Evolutionary conservation across 1,284 basidiomycete species (phyloP).

Genomic region (Takashimella koratensis): DNA sequence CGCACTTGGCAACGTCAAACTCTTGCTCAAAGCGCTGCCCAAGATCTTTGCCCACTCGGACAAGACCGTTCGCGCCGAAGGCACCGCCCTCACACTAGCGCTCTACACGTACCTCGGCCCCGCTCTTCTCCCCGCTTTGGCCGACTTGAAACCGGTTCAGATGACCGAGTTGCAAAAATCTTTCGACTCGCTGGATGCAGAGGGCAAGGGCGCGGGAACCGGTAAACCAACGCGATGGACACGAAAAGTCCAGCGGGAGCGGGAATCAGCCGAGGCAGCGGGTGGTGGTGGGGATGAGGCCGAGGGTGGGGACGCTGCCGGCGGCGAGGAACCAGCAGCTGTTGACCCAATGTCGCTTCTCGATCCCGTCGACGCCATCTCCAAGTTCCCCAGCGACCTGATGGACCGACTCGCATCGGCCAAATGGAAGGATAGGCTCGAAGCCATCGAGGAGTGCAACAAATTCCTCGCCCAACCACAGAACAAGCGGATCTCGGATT

Average conservation of each 20-base stretch:
- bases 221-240: constrained; percentile 78
- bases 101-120: constrained; percentile 88
- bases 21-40: constrained; percentile 78
- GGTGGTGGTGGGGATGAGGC: constrained; percentile 42
- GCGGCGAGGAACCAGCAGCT: constrained; percentile 45
- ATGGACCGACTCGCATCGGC: constrained; percentile 73
- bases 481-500: constrained; percentile 74
- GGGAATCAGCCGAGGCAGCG: constrained; percentile 54
- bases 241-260: constrained; percentile 70
- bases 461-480: constrained; percentile 61
- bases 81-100: constrained; percentile 67
- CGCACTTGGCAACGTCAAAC: constrained; percentile 66
- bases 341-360: constrained; percentile 79
- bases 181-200: constrained; percentile 78
- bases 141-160: constrained; percentile 97
- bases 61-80: constrained; percentile 93
- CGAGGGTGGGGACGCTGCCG: constrained; percentile 13
- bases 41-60: constrained; percentile 95
- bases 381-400: constrained; percentile 70
- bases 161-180: constrained; percentile 91
- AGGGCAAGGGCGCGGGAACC: constrained; percentile 74
- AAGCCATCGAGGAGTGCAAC: constrained; percentile 79
- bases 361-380: constrained; percentile 75
- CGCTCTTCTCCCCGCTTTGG: constrained; percentile 78
- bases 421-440: constrained; percentile 98